Evolutionary conservation across 176 grass and related monocot genomes (phyloP).

Genomic region (Raddia distichophylla): DNA sequence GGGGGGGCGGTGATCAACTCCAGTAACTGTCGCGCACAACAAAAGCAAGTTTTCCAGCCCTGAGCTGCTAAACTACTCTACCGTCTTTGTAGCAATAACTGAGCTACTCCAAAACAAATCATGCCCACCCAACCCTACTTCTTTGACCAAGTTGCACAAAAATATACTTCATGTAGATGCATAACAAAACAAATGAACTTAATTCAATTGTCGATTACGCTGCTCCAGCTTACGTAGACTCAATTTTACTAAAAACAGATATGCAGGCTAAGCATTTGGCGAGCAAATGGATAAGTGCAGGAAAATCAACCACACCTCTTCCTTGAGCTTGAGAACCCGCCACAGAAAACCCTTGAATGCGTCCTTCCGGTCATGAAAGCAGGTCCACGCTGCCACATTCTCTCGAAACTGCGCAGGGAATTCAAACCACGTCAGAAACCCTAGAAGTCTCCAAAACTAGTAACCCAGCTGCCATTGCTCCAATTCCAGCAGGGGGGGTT

Average conservation of each 20-base stretch:
- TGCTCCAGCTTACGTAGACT: conserved; percentile 4
- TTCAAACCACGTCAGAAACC: conserved; percentile 44
- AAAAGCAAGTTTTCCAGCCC: neutral
- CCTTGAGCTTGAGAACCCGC: conserved; percentile 81
- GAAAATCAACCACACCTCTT: conserved; percentile 55
- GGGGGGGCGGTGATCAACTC: neutral
- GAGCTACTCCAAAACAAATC: neutral
- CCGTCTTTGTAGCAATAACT: neutral
- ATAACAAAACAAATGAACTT: neutral
- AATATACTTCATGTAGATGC: conserved; percentile 18
- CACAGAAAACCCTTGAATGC: conserved; percentile 75
- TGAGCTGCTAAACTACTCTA: neutral
- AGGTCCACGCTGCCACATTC: conserved; percentile 90
- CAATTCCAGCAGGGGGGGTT: neutral
- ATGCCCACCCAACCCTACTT: neutral
- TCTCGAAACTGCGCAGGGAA: conserved; percentile 71
- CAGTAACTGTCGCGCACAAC: neutral
- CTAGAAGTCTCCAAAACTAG: conserved; percentile 30
- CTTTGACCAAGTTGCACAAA: neutral
- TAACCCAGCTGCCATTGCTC: neutral
- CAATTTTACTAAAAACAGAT: conserved; percentile 8
- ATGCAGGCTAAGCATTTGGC: neutral
- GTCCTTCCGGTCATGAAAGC: conserved; percentile 82
- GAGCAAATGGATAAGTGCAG: conserved; percentile 19
- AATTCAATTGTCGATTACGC: neutral